These are phyloP conservation scores for Penicillium corylophilum DNA, from an alignment of 2,329 filamentous ascomycete species.

Conservation along the genomic window DNA sequence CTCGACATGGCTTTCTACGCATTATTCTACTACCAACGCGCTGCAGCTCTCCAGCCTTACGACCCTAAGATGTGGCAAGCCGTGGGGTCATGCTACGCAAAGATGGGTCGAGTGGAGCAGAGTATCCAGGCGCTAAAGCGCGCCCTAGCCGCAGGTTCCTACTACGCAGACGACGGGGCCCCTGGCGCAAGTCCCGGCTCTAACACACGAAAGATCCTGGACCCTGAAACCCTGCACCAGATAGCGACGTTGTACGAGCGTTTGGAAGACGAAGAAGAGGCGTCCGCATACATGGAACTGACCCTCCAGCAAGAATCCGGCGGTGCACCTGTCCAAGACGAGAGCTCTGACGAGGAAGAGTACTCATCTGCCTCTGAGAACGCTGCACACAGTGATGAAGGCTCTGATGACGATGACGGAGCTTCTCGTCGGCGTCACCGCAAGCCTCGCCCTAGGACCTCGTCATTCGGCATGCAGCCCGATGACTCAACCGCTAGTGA, in stretches of 20 bases:
- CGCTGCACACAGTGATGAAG: slow-evolving; percentile 34
- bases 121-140: slow-evolving; percentile 95
- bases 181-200: slow-evolving; percentile 20
- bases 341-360: slow-evolving; percentile 31
- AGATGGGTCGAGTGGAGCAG: slow-evolving; percentile 81
- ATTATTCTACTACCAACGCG: slow-evolving; percentile 95
- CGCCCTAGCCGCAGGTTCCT: slow-evolving; percentile 81
- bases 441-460: slow-evolving; percentile 39
- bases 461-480: slow-evolving; percentile 30
- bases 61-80: slow-evolving; percentile 99
- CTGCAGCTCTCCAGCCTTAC: slow-evolving; percentile 87
- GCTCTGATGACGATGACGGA: slow-evolving; percentile 33
- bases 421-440: slow-evolving; percentile 55
- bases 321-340: slow-evolving; percentile 37
- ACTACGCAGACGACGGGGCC: slow-evolving; percentile 58
- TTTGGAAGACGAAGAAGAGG: slow-evolving; percentile 72
- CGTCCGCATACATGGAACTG: slow-evolving; percentile 92
- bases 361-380: slow-evolving; percentile 35
- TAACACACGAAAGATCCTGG: slow-evolving; percentile 59
- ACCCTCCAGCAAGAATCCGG: slow-evolving; percentile 91
- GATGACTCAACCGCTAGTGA: slow-evolving; percentile 40
- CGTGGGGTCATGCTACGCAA: slow-evolving; percentile 85
- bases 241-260: slow-evolving; percentile 88
- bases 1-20: slow-evolving; percentile 98
- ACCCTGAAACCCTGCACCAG: slow-evolving; percentile 85